A percentile compares a stretch with the other conserved stretches of the same genome.
Conservation (phyloP, 768 basidiomycete genomes). For the Mycena epipterygia region DNA sequence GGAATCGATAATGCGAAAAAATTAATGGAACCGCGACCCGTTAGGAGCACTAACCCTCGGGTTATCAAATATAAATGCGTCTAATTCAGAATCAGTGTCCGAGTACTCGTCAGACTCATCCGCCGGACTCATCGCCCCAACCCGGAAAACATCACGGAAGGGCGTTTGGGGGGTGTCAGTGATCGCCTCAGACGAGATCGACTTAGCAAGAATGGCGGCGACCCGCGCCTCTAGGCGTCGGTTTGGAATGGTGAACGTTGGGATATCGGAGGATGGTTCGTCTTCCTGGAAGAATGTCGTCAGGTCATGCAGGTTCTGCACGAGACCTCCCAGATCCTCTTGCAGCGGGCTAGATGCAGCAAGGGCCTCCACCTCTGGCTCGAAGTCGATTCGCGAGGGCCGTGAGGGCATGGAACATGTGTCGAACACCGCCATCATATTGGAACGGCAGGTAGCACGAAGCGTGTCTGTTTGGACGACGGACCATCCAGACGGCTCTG, state of each 20-base stretch:
- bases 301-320: conserved; percentile 83
- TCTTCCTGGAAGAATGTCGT: conserved; percentile 79
- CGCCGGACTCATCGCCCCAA: conserved; percentile 55
- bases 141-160: conserved; percentile 81
- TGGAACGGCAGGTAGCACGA: conserved; percentile 76
- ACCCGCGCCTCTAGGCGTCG: conserved; percentile 81
- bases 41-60: conserved; percentile 61
- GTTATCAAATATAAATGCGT: conserved; percentile 76
- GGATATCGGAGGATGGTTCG: conserved; percentile 44
- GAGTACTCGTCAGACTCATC: conserved; percentile 64
- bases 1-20: not conserved
- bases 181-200: conserved; percentile 66
- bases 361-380: conserved; percentile 69
- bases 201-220: conserved; percentile 86
- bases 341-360: conserved; percentile 60
- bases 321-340: conserved; percentile 82
- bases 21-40: conserved; percentile 49
- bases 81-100: conserved; percentile 61
- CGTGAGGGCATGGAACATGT: conserved; percentile 81
- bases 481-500: conserved; percentile 90
- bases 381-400: conserved; percentile 81
- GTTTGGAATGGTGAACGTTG: conserved; percentile 60
- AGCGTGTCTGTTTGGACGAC: conserved; percentile 76
- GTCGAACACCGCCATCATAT: conserved; percentile 89
- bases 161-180: conserved; percentile 82